Evolutionary conservation across 768 basidiomycete species (phyloP).

Genomic region (Termitomyces sp.): DNA sequence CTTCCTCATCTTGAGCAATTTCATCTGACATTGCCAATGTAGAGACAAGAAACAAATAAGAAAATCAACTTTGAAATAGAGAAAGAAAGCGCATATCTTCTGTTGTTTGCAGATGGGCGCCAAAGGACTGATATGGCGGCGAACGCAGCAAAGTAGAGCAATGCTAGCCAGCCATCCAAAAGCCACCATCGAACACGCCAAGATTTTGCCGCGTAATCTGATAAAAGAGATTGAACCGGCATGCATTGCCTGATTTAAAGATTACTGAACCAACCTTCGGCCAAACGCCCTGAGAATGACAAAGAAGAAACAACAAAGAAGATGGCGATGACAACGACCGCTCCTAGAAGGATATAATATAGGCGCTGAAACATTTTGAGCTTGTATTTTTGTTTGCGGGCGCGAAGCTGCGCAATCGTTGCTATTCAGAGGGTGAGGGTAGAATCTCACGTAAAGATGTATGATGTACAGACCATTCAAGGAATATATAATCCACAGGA

Average conservation of each 20-base stretch:
- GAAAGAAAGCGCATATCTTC: conserved; percentile 54
- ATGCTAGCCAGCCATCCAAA: conserved; percentile 88
- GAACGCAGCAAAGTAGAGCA: conserved; percentile 84
- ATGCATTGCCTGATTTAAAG: conserved; percentile 1
- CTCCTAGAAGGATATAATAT: conserved; percentile 77
- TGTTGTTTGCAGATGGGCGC: conserved; percentile 88
- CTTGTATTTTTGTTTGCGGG: conserved; percentile 85
- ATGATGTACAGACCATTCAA: conserved; percentile 63
- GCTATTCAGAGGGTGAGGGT: conserved; percentile 33
- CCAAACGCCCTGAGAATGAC: conserved; percentile 85
- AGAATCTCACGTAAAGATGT: not conserved
- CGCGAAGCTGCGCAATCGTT: conserved; percentile 81
- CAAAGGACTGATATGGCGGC: conserved; percentile 81
- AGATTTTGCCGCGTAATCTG: conserved; percentile 88
- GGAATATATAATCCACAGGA: conserved; percentile 93
- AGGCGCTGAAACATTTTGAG: conserved; percentile 84
- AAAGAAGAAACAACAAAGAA: conserved; percentile 94
- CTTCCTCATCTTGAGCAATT: conserved; percentile 89
- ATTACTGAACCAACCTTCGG: conserved; percentile 59
- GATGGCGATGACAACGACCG: conserved; percentile 74
- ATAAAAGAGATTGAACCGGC: not conserved
- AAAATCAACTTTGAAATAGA: conserved; percentile 11
- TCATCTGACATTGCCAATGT: conserved; percentile 96
- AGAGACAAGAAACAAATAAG: conserved; percentile 25
- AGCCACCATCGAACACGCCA: conserved; percentile 96